Percentiles rank a stretch among this genome's conserved stretches.
phyloP scores from a whole-genome alignment of 192 early-diverging fungal genomes.

The Thamnidium elegans region DNA sequence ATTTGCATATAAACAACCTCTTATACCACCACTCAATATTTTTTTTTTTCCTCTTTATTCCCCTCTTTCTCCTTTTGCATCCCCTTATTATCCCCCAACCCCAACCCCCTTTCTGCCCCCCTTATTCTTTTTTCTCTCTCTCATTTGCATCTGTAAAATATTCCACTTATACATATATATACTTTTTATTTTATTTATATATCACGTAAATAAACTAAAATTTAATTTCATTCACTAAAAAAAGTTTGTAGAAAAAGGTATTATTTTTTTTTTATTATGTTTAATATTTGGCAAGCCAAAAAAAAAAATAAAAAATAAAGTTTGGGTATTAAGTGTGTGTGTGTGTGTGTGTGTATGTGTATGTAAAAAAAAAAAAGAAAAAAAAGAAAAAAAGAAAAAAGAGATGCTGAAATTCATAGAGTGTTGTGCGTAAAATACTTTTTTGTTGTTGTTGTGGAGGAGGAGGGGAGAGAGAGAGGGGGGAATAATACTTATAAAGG shows the following conservation, averaged over 20 bases:
- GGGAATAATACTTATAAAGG: slow-evolving; percentile 5
- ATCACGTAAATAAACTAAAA: slow-evolving; percentile 9
- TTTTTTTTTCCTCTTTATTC: not conserved
- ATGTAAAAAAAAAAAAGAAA: not conserved
- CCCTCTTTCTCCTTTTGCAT: not conserved
- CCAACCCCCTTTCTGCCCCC: too few relatives aligned
- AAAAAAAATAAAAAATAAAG: not conserved
- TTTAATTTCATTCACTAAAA: not conserved
- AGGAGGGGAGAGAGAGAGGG: not conserved
- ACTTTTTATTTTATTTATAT: slow-evolving; percentile 7
- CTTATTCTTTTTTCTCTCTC: too few relatives aligned
- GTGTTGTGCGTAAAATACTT: slow-evolving; percentile 1
- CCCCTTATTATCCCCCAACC: too few relatives aligned
- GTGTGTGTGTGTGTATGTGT: slow-evolving; percentile 10
- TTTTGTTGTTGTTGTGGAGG: not conserved
- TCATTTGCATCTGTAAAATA: not conserved
- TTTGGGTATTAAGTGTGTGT: not conserved
- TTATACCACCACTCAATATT: not conserved
- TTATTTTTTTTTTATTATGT: slow-evolving; percentile 25
- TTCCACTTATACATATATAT: too few relatives aligned
- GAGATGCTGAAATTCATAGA: not conserved
- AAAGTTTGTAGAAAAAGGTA: too few relatives aligned
- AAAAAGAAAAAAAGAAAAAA: not conserved
- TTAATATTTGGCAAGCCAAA: not conserved
- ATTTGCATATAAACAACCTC: slow-evolving; percentile 5